Percentiles rank a stretch among this genome's conserved stretches.
Evolutionary conservation across 768 basidiomycete species (phyloP).

Genomic region (Serendipita indica): DNA sequence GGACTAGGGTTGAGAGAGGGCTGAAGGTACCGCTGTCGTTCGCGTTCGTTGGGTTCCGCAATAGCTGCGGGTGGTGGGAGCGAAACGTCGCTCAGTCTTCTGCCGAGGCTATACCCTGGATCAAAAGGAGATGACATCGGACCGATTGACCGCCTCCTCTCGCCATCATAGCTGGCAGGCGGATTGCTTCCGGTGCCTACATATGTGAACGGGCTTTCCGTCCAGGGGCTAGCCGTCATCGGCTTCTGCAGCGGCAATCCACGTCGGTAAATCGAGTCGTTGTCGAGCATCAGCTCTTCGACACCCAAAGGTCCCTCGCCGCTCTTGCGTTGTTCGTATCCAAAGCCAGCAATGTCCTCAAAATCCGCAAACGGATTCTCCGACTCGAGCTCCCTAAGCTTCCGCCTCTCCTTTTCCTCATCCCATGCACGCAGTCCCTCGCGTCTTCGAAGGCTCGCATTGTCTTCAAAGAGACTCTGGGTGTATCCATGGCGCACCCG

Average conservation of each 20-base stretch:
- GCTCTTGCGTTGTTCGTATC: neutral
- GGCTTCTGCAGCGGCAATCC: neutral
- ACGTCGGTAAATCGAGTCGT: neutral
- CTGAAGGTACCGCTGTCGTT: neutral
- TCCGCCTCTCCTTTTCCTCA: neutral
- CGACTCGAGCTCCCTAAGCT: neutral
- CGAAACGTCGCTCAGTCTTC: neutral
- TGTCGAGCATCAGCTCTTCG: conserved; percentile 8
- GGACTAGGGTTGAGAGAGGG: no score
- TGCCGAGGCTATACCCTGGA: neutral
- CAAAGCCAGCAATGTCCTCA: neutral
- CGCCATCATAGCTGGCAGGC: neutral
- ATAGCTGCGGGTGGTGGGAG: neutral
- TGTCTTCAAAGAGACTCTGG: neutral
- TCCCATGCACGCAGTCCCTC: neutral
- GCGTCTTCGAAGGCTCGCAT: neutral
- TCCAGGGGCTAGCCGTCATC: conserved; percentile 5
- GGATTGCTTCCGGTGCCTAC: neutral
- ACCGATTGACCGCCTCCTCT: neutral
- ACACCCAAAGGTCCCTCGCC: neutral
- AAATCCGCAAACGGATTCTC: conserved; percentile 8
- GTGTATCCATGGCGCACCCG: neutral
- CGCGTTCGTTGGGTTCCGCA: neutral
- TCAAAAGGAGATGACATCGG: neutral
- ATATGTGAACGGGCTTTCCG: conserved; percentile 1